Evolutionary conservation across 306 rosid species (phyloP), one percentile per base, ranked within the genome.

Genomic region (Cucumis melo): DNA sequence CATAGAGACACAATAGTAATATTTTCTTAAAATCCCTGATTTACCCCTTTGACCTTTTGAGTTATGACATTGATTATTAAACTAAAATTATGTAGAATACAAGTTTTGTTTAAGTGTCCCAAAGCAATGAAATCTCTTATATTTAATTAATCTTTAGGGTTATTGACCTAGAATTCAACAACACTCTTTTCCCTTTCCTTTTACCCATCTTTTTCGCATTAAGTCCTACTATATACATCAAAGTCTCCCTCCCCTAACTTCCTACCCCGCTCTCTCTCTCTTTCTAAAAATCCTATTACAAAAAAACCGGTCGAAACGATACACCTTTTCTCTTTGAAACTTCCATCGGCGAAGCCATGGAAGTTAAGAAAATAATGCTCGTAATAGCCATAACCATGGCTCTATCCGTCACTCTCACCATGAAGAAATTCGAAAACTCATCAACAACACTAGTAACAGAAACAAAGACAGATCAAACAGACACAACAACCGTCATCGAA

Each of bases 371-470:
- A 80, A 79, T 75, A 5, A 72, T 88, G 48, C 11, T 91, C 64
- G 44, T 89, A 77, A 75, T 93, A 11, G 87, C 94, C 53, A 83
- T 87, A 74, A 85, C 94, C 86, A 88, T 91, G 98, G 94, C 92
- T 86, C 81, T 93, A 83, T 90, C 89, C 42, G 75, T 91, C 78
- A 60, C 96, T 16, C 64, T 88, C 82, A 85, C 90, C 55, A 70
- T 85, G 84, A 90, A 75, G 27, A 68, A 23, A 77, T 60, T 79
- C 17, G 48, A 36, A 36, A 19, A 36, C 15, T 19, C 71, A 5
- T 29, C 68, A 0, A 59, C 2, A 5, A 62, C 68, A 14, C 5
- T 19, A 24, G 8, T 42, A 14, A 23, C 19, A 59, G 17, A 32
- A 36, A 34, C 7, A 38, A 16, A 17, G 15, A 63, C 4, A 9